Conservation (phyloP, 768 basidiomycete genomes). For the Suillus subalutaceus region DNA sequence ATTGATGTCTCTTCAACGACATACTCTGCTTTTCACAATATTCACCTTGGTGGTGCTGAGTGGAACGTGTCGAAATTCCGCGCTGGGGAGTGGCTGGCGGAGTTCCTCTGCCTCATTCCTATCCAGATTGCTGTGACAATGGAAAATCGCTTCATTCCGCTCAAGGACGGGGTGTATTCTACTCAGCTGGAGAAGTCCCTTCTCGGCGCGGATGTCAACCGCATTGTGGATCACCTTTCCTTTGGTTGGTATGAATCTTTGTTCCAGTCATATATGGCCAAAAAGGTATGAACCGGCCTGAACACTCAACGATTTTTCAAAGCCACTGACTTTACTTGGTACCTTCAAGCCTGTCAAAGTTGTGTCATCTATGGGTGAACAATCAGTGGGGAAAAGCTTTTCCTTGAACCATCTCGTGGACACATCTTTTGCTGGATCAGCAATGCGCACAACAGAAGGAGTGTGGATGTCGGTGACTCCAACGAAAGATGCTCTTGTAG, state of each 20-base stretch:
- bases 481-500: constrained; percentile 53
- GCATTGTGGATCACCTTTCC: constrained; percentile 55
- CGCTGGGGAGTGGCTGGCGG: constrained; percentile 64
- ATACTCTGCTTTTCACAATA: constrained; percentile 30
- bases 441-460: constrained; percentile 67
- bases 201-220: constrained; percentile 59
- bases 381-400: constrained; percentile 66
- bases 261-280: constrained; percentile 63
- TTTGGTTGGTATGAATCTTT: constrained; percentile 70
- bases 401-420: constrained; percentile 62
- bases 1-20: constrained; percentile 38
- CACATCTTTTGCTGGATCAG: constrained; percentile 68
- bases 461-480: constrained; percentile 73
- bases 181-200: constrained; percentile 51
- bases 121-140: constrained; percentile 63
- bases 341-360: constrained; percentile 65
- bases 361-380: constrained; percentile 71
- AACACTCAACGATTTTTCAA: too few relatives aligned
- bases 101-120: constrained; percentile 62
- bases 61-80: constrained; percentile 43
- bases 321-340: too few relatives aligned
- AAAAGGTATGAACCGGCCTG: too few relatives aligned
- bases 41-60: constrained; percentile 14
- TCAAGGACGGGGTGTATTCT: constrained; percentile 60
- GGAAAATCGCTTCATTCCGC: constrained; percentile 62